Evolutionary conservation across 129 eudicot species (phyloP), one percentile per base, ranked within the genome.

Genomic region (Helianthus annuus): DNA sequence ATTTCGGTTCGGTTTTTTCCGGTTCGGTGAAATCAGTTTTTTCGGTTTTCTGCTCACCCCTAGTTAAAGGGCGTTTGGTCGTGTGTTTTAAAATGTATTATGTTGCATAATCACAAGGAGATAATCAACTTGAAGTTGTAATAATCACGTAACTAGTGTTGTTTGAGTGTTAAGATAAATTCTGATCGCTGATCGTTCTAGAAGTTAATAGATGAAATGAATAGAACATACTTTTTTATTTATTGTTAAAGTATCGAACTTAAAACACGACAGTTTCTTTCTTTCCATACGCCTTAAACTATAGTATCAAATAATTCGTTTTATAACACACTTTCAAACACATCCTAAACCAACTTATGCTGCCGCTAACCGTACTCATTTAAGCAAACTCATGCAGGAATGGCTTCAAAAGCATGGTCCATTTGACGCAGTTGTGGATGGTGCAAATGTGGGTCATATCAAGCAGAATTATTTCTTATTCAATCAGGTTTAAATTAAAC

Each of bases 401-500:
- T 95, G 99, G 99, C 89, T 95, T 83, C 82, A 80, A 73, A 73
- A 46, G 68, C 82, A 81, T 62, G 99, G 98, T 74, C 98, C 98
- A 51, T 94, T 90, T 88, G 98, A 95, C 86, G 99, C 99, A 5
- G 94, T 95, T 16, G 83, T 95, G 46, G 99, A 95, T 79, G 99
- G 94, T 74, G 99, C 99, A 68, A 95, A 95, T 82, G 80, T 90
- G 45, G 91, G 91, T 15, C 85, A 90, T 69, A 67, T 68, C 68
- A 81, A 81, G 76, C 81, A 83, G 55, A 78, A 68, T n/a, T 9
- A 45, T 14, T 95, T 95, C 62, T 82, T 44, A 64, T 95, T 94
- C 69, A 55, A 42, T 57, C 88, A 88, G 96, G 97, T 91, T 70
- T 9, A 27, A 39, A 9, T 40, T 24, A n/a, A 44, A 83, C 64